Evolutionary conservation across 768 basidiomycete species (phyloP), one percentile per base, ranked within the genome.

Genomic region (Termitomyces sp.): DNA sequence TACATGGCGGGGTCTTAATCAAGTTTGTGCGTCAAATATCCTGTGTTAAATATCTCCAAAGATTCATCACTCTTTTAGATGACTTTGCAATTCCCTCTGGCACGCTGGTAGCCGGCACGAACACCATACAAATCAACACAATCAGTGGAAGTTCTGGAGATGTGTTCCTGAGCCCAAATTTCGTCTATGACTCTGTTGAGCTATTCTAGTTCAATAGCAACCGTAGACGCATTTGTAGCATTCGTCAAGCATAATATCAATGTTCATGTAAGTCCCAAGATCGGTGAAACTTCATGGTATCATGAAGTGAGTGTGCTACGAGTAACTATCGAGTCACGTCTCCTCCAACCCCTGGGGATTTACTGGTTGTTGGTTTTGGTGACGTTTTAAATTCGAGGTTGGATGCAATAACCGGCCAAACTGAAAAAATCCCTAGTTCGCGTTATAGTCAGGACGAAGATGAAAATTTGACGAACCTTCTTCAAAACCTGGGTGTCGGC

Each of bases 401-500:
- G 48, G 80, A 76, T 0, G 82, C 77, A 56, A 88, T 88, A 27
- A 80, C 68, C 3, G 86, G 85, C 86, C 86, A 88, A 13, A 88
- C 86, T 84, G 39, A 29, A 27, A 12, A 18, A 31, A 38, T 42
- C 38, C 47, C 53, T 23, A 36, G 16, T 16, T 49, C 20, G 38
- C 25, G n/a, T 41, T 1, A 31, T n/a, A 74, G 51, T 57, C 44
- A 49, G 9, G n/a, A 16, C 7, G n/a, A 36, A 36, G n/a, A 18
- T 27, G 45, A 22, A 10, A 33, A 36, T 52, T 20, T 29, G 32
- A 51, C 57, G 29, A 15, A 87, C 88, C 87, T 78, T 92, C 89
- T 70, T 93, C 92, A 64, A 93, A 94, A 1, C 92, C 91, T 16
- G 90, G 88, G 65, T 93, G 89, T 32, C 89, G 78, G 41, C 92